Evolutionary conservation across 1,284 basidiomycete species (phyloP).

Genomic region (Takashimella tepidaria): DNA sequence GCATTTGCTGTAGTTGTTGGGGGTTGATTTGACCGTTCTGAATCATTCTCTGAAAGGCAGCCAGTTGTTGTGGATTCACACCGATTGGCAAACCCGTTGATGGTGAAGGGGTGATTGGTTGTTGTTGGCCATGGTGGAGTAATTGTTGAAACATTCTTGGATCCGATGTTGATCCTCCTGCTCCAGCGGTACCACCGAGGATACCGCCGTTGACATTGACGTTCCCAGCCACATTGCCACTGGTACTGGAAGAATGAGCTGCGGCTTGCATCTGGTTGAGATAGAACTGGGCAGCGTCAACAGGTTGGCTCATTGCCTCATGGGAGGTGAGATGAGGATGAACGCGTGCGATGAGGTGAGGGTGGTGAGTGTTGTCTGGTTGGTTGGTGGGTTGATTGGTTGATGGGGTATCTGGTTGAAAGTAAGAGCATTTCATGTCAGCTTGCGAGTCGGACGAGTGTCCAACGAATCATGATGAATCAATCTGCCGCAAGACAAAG

Average conservation of each 20-base stretch:
- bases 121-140: constrained; percentile 21
- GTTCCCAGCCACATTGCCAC: too few relatives aligned
- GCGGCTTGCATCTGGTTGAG: not conserved
- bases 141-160: constrained; percentile 21
- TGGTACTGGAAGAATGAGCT: not conserved
- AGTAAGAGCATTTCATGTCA: too few relatives aligned
- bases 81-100: constrained; percentile 14
- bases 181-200: not conserved
- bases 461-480: too few relatives aligned
- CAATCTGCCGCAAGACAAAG: too few relatives aligned
- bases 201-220: not conserved
- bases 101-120: constrained; percentile 4
- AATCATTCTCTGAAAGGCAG: constrained; percentile 28
- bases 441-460: too few relatives aligned
- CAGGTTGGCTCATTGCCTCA: not conserved
- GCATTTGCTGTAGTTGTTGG: constrained; percentile 14
- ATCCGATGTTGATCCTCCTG: constrained; percentile 13
- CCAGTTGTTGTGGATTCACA: constrained; percentile 26
- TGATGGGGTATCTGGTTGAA: too few relatives aligned
- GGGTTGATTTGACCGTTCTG: constrained; percentile 12
- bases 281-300: not conserved
- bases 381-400: not conserved
- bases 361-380: not conserved
- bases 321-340: too few relatives aligned
- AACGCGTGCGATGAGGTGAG: not conserved